Evolutionary conservation across 2,329 filamentous ascomycete genomes (phyloP).

Genomic region (Aspergillus amoenus): DNA sequence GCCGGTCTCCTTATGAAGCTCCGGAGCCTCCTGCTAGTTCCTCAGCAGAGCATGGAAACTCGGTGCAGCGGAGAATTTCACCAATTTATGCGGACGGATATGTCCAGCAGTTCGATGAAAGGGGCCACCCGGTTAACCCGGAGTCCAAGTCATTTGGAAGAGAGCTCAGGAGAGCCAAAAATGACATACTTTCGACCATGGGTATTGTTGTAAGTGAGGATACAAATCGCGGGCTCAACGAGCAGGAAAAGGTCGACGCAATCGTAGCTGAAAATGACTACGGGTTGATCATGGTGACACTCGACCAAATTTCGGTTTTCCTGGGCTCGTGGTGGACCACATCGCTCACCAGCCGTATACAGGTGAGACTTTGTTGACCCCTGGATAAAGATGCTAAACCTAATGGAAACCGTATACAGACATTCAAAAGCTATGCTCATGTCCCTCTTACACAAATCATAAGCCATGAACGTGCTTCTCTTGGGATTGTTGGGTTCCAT

Average conservation of each 20-base stretch:
- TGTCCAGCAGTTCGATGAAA: conserved; percentile 48
- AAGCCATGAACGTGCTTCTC: conserved; percentile 32
- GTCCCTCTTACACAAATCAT: conserved; percentile 38
- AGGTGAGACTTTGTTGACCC: conserved; percentile 28
- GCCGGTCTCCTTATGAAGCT: conserved; percentile 48
- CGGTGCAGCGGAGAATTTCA: conserved; percentile 24
- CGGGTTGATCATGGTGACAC: conserved; percentile 41
- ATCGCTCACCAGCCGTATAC: conserved; percentile 38
- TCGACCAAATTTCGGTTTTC: conserved; percentile 43
- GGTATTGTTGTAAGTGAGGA: conserved; percentile 48
- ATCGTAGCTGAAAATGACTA: conserved; percentile 45
- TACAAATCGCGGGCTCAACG: conserved; percentile 35
- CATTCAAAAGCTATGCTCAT: conserved; percentile 39
- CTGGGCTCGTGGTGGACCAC: conserved; percentile 44
- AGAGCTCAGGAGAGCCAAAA: conserved; percentile 48
- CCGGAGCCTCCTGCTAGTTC: conserved; percentile 31
- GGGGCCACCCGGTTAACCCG: conserved; percentile 48
- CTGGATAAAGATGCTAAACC: not conserved
- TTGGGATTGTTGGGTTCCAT: conserved; percentile 39
- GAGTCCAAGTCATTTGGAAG: conserved; percentile 40
- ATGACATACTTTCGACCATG: conserved; percentile 51
- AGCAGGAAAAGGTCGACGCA: conserved; percentile 38
- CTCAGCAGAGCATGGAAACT: conserved; percentile 19
- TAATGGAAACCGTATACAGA: conserved; percentile 25
- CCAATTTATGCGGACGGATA: conserved; percentile 41